Conservation (phyloP, 2,329 filamentous ascomycete genomes). For the Aspergillus awamori region DNA sequence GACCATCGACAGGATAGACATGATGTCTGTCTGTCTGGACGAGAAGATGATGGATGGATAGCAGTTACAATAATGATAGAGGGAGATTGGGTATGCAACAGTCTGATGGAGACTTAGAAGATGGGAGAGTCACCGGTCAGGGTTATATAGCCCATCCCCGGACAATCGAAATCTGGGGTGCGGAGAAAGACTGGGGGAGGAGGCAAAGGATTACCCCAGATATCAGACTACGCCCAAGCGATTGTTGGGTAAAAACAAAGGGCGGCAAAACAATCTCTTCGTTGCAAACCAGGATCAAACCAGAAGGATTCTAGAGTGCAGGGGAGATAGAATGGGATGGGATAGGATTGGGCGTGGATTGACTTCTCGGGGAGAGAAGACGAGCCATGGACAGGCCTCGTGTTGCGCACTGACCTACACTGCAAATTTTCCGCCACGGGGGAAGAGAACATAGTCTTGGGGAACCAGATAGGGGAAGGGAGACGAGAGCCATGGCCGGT, state of each 20-base stretch:
- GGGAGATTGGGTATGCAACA: neutral
- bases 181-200: neutral
- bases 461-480: neutral
- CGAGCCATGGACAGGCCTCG: neutral
- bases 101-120: neutral
- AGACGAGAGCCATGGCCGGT: neutral
- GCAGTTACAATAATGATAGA: neutral
- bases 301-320: neutral
- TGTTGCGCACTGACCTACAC: neutral
- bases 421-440: slow-evolving; percentile 54
- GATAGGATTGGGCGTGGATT: neutral
- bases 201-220: slow-evolving; percentile 10
- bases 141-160: slow-evolving; percentile 6
- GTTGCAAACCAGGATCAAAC: neutral
- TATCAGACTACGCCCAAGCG: neutral
- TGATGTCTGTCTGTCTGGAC: slow-evolving; percentile 23
- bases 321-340: neutral
- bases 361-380: neutral
- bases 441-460: neutral
- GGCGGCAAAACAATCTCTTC: neutral
- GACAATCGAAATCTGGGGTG: slow-evolving; percentile 3
- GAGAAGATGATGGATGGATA: neutral
- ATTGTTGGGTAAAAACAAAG: slow-evolving; percentile 2
- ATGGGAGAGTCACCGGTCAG: neutral
- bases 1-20: slow-evolving; percentile 45